Evolutionary conservation across 306 rosid genomes (phyloP), one percentile per base, ranked within the genome.

Genomic region (Alnus glutinosa): DNA sequence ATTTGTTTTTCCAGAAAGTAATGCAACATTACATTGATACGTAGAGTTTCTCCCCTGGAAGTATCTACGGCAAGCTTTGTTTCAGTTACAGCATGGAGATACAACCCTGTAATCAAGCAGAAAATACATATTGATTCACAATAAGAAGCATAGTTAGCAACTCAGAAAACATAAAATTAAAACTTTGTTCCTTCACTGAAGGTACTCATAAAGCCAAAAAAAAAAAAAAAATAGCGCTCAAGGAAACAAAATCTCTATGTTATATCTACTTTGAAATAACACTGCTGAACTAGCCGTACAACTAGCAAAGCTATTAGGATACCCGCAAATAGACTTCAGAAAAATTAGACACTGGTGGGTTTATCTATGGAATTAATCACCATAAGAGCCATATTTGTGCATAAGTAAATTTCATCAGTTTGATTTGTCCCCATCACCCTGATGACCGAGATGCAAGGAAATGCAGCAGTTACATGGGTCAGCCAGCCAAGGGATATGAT

Each of bases 51-150:
- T 49, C 97, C 97, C 82, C 99, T 91, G 19, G 98, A 96, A 77
- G 99, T 96, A 89, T 96, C 98, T 19, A 96, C 99, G 54, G 93
- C 87, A 52, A 96, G 99, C 84, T 87, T 87, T 28, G 99, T 88
- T 80, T 93, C 98, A 34, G 96, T 96, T 12, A 84, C 93, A 0
- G 98, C 89, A 79, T 93, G 97, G 23, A 96, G 96, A 85, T 96
- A 96, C 78, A 96, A 78, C 64, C 85, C 98, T 96, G 90, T 70
- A 84, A 69, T 54, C 48, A 70, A 78, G 32, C 55, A 49, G 72
- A 57, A 42, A 81, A 78, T 28, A 76, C 74, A 73, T 42, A 39
- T 54, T 7, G 3, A 74, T 15, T 15, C 30, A 70, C 61, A 7
- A 46, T 14, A 10, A 62, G 54, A 37, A 36, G 75, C 58, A 73